phyloP scores from a whole-genome alignment of 148 eudicot genomes.

The Talinum fruticosum region DNA sequence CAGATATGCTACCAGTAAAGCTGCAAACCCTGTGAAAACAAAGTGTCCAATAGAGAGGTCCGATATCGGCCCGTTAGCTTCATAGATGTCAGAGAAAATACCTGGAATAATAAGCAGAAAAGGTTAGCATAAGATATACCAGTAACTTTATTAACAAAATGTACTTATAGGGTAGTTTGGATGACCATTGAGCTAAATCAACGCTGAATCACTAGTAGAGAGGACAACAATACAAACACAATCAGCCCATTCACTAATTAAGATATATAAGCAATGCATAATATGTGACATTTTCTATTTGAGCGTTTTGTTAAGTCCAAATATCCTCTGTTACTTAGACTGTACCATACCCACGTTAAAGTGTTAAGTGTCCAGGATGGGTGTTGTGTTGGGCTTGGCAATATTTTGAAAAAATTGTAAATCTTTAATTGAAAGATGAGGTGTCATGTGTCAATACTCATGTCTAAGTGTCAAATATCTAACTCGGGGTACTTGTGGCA shows the following conservation, averaged over 20 bases:
- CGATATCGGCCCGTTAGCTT: slow-evolving; percentile 86
- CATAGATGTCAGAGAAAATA: slow-evolving; percentile 97
- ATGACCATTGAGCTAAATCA: neutral
- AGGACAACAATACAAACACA: neutral
- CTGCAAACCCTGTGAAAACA: slow-evolving; percentile 78
- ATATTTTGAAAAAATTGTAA: too few species aligned
- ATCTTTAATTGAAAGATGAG: too few species aligned
- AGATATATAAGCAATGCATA: neutral
- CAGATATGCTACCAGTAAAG: slow-evolving; percentile 32
- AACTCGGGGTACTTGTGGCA: too few species aligned
- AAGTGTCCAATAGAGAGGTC: slow-evolving; percentile 73
- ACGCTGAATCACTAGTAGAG: neutral
- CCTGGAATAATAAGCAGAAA: slow-evolving; percentile 77
- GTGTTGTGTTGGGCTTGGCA: too few species aligned
- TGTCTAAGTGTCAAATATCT: too few species aligned
- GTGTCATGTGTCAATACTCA: too few species aligned
- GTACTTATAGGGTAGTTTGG: neutral
- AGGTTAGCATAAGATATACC: slow-evolving; percentile 38
- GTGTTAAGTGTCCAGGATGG: too few species aligned
- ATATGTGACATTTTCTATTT: neutral
- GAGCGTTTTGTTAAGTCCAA: neutral
- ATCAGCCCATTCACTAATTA: neutral
- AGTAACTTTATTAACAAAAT: neutral
- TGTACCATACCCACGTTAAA: too few species aligned
- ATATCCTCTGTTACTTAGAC: too few species aligned